Evolutionary conservation across 495 filamentous ascomycete genomes (phyloP).

Genomic region (Penicillium maclennaniae): DNA sequence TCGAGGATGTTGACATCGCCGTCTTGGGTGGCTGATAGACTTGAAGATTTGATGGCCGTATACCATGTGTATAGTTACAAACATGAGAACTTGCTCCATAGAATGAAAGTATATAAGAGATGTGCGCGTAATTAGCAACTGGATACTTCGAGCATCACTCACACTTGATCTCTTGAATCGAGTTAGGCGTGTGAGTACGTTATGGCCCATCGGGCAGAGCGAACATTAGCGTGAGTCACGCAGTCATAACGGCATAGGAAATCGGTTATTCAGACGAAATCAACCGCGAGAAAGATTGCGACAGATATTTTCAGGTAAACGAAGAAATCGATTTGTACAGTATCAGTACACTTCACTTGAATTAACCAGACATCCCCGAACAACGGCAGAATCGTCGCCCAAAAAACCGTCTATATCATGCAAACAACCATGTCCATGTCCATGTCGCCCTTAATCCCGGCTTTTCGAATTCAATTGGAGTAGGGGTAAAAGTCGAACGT

Average conservation of each 20-base stretch:
- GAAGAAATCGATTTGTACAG: conserved; percentile 48
- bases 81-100: background rate
- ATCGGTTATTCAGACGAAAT: background rate
- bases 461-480: conserved; percentile 20
- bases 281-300: background rate
- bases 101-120: background rate
- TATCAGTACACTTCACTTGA: conserved; percentile 43
- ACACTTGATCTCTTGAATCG: background rate
- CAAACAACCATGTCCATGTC: conserved; percentile 26
- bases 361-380: conserved; percentile 19
- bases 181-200: background rate
- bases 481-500: conserved; percentile 5
- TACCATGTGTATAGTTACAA: background rate
- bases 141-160: background rate
- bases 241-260: background rate
- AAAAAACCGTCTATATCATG: conserved; percentile 31
- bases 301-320: conserved; percentile 6
- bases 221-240: background rate
- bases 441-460: conserved; percentile 19
- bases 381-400: conserved; percentile 21
- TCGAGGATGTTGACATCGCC: conserved; percentile 70
- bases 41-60: background rate
- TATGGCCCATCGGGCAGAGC: too few relatives aligned
- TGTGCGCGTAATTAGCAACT: background rate
- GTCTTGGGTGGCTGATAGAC: conserved; percentile 47